Conservation (phyloP, 768 basidiomycete genomes). For the Serendipita indica region DNA sequence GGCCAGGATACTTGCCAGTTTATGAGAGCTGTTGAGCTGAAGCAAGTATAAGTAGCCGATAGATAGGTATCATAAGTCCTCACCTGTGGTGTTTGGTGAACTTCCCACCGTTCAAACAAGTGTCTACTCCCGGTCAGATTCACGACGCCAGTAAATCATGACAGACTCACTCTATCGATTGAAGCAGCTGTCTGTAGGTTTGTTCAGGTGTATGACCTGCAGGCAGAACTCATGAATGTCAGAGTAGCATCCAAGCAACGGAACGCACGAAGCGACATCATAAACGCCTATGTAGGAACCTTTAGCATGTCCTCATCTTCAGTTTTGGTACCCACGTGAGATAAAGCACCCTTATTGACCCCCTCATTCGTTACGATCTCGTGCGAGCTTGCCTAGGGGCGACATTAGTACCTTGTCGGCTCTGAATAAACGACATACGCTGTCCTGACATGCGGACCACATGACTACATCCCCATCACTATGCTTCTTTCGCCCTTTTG, state of each 20-base stretch:
- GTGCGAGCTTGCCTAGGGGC: background rate
- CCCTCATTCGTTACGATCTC: slow-evolving; percentile 4
- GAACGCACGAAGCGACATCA: background rate
- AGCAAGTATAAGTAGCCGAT: background rate
- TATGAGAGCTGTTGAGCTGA: background rate
- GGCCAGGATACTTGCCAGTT: background rate
- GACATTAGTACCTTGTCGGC: too few relatives aligned
- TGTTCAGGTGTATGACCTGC: background rate
- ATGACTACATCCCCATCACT: slow-evolving; percentile 11
- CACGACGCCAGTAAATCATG: background rate
- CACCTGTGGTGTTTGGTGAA: background rate
- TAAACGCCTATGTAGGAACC: slow-evolving; percentile 1
- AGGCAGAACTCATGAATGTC: background rate
- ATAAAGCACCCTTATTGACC: slow-evolving; percentile 7
- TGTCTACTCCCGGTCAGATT: background rate
- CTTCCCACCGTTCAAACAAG: background rate
- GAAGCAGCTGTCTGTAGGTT: background rate
- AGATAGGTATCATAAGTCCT: background rate
- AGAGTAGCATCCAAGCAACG: background rate
- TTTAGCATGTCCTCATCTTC: background rate
- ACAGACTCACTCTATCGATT: background rate
- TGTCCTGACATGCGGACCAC: slow-evolving; percentile 12
- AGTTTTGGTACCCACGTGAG: background rate
- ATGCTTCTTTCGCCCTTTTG: background rate
- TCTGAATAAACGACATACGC: background rate